Evolutionary conservation across 2,329 filamentous ascomycete genomes (phyloP).

Genomic region (Apiospora aurea): DNA sequence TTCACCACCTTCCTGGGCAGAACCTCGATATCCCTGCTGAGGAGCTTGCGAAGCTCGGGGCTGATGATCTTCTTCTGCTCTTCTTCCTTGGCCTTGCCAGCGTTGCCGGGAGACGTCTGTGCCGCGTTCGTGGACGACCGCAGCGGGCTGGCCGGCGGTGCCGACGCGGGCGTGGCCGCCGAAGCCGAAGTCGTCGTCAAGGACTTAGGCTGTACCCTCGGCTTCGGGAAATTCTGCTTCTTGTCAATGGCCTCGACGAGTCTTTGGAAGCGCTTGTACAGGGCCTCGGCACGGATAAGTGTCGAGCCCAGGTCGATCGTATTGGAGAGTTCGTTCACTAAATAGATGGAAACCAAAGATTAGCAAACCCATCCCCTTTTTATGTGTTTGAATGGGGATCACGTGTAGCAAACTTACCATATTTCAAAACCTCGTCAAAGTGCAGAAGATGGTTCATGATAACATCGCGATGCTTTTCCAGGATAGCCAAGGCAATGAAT

Average conservation of each 20-base stretch:
- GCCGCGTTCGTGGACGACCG: slow-evolving; percentile 21
- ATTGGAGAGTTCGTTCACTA: slow-evolving; percentile 93
- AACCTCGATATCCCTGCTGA: slow-evolving; percentile 50
- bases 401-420: slow-evolving; percentile 65
- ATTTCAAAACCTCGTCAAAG: slow-evolving; percentile 98
- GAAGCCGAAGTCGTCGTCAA: slow-evolving; percentile 32
- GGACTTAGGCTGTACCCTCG: slow-evolving; percentile 40
- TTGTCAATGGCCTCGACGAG: slow-evolving; percentile 92
- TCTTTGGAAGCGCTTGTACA: slow-evolving; percentile 88
- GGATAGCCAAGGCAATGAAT: slow-evolving; percentile 90
- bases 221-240: slow-evolving; percentile 81
- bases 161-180: slow-evolving; percentile 28
- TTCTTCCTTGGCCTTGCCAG: slow-evolving; percentile 48
- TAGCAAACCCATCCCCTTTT: background rate
- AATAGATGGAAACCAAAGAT: background rate
- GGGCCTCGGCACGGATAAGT: slow-evolving; percentile 83
- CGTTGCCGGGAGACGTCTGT: slow-evolving; percentile 33
- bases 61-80: slow-evolving; percentile 58
- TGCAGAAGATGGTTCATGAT: slow-evolving; percentile 94
- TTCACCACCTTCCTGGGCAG: slow-evolving; percentile 38
- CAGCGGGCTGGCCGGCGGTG: slow-evolving; percentile 22
- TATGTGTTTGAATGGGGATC: no score
- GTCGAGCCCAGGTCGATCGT: slow-evolving; percentile 91
- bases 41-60: slow-evolving; percentile 61
- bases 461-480: slow-evolving; percentile 95